Evolutionary conservation across 164 flowering plant species (phyloP), one percentile per base, ranked within the genome.

Genomic region (Pachysandra terminalis): DNA sequence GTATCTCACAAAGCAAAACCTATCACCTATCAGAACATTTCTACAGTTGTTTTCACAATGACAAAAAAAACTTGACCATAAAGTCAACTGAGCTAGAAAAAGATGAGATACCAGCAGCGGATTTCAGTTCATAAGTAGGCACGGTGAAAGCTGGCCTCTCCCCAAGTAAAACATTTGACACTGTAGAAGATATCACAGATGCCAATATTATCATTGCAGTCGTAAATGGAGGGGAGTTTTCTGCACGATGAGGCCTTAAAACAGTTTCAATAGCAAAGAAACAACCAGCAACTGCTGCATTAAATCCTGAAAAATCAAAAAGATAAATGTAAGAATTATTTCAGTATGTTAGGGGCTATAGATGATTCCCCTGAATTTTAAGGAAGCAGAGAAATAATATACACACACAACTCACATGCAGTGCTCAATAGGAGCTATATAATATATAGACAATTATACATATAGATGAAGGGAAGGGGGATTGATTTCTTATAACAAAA

Each of bases 181-280:
- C 96, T 19, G 99, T 96, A 59, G 98, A 90, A 70, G 99, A 93
- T 70, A 95, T 87, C 61, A 95, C 99, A 70, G 99, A 92, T 25
- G 97, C 99, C 81, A 92, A 81, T 68, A 95, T 95, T 66, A 92
- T 95, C 99, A 90, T 90, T 56, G 99, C 98, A 65, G 99, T 90
- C 40, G 99, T 95, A 73, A 95, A 90, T 51, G 99, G 99, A 75
- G 99, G 97, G 59, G 99, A 95, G 61, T 95, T 95, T 67, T 92
- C 99, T 58, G 99, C 99, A 74, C 87, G 94, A 27, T 84, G 99
- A 74, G 97, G 99, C 82, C 99, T 86, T 67, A 95, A 73, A 27
- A 95, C 98, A 25, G 98, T 92, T 78, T 95, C 99, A 64, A 92
- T 95, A 52, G 99, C 97, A 84, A 95, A 95, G 81, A 95, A 95